These are phyloP conservation scores for Melastoma malabathricum DNA, from an alignment of 345 rosid species.

Conservation along the genomic window DNA sequence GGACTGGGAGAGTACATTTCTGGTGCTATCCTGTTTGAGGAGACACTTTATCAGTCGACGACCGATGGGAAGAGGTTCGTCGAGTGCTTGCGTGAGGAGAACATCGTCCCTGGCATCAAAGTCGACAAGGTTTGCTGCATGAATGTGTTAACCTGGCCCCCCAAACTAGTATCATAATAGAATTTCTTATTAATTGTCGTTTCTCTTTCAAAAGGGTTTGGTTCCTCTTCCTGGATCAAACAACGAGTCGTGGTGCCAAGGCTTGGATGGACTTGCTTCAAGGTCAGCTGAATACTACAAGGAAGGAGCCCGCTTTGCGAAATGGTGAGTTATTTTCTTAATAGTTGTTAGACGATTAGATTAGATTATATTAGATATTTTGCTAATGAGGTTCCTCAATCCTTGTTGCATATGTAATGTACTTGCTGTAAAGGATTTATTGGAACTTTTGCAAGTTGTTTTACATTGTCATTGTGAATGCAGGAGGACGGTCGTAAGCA, in stretches of 20 bases:
- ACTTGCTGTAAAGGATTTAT: no score
- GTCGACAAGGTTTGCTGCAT: conserved; percentile 64
- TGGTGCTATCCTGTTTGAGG: conserved; percentile 97
- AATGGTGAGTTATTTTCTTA: conserved; percentile 69
- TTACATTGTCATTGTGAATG: neutral
- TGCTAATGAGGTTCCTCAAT: no score
- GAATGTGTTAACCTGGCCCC: neutral
- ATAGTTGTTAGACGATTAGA: no score
- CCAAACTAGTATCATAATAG: neutral
- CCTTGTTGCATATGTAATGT: no score
- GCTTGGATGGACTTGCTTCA: conserved; percentile 94
- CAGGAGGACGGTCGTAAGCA: conserved; percentile 96
- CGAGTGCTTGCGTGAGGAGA: conserved; percentile 63
- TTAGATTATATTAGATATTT: no score
- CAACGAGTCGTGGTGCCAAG: conserved; percentile 99
- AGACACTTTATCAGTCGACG: conserved; percentile 87
- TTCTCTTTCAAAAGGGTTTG: conserved; percentile 45
- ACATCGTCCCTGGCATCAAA: conserved; percentile 90
- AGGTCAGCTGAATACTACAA: conserved; percentile 97
- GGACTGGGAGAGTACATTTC: conserved; percentile 94
- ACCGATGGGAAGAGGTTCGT: conserved; percentile 76
- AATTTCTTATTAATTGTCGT: neutral
- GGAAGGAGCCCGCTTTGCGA: conserved; percentile 98
- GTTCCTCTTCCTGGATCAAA: conserved; percentile 88
- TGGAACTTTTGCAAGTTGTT: no score